Percentiles rank a stretch among this genome's conserved stretches.
Conservation (phyloP, 2,329 filamentous ascomycete species). For the Fusarium drepaniforme region DNA sequence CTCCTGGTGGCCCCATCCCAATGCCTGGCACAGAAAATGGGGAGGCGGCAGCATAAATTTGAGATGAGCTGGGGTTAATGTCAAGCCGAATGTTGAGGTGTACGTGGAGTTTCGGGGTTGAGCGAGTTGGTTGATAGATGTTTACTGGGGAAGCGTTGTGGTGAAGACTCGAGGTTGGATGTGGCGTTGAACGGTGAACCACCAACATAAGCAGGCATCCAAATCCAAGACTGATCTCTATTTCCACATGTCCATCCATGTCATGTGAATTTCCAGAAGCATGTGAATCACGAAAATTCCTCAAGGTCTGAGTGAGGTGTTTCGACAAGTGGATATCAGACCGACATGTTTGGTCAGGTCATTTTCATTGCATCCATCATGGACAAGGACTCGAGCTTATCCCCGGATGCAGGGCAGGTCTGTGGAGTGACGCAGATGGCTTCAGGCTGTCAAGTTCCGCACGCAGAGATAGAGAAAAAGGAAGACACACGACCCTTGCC, state of each 20-base stretch:
- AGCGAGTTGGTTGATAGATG: slow-evolving; percentile 10
- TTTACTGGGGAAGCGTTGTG: slow-evolving; percentile 10
- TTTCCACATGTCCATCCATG: neutral
- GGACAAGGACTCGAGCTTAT: slow-evolving; percentile 11
- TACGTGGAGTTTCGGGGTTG: slow-evolving; percentile 26
- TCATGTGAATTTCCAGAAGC: neutral
- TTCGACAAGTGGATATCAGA: slow-evolving; percentile 16
- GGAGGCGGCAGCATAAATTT: slow-evolving; percentile 26
- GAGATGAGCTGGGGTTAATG: slow-evolving; percentile 12
- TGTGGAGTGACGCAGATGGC: slow-evolving; percentile 39
- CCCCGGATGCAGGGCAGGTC: slow-evolving; percentile 22
- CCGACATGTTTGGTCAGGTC: slow-evolving; percentile 15
- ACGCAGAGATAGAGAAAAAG: neutral
- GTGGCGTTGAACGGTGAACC: slow-evolving; percentile 1
- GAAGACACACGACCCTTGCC: slow-evolving; percentile 6
- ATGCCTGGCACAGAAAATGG: slow-evolving; percentile 58
- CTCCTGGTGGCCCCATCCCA: slow-evolving; percentile 78
- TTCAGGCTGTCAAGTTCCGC: slow-evolving; percentile 24
- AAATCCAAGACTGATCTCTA: slow-evolving; percentile 1
- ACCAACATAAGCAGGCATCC: neutral
- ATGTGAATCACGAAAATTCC: slow-evolving; percentile 16
- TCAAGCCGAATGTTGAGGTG: slow-evolving; percentile 13
- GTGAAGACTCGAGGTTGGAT: neutral
- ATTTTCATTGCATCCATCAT: slow-evolving; percentile 30
- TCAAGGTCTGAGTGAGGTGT: slow-evolving; percentile 2